A percentile compares a stretch with the other conserved stretches of the same genome.
Conservation (phyloP, 169 alveolate species). For the Babesia bigemina region DNA sequence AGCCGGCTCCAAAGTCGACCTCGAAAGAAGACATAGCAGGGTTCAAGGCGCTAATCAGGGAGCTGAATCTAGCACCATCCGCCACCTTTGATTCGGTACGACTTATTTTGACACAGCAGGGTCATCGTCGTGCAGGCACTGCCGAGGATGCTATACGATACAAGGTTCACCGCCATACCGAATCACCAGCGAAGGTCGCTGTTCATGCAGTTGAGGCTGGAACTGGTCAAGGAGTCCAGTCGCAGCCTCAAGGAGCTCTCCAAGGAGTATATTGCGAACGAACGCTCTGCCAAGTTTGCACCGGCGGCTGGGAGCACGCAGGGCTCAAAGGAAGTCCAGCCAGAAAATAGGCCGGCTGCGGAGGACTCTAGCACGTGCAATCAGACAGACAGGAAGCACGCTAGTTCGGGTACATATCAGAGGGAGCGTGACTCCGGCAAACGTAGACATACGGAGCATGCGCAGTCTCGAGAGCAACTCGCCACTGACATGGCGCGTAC, state of each 20-base stretch:
- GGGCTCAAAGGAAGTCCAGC: neutral
- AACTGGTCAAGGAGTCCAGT: conserved; percentile 43
- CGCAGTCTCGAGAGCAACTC: conserved; percentile 17
- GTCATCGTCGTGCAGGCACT: conserved; percentile 17
- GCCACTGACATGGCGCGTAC: conserved; percentile 46
- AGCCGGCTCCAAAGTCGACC: neutral
- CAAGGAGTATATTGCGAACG: conserved; percentile 2
- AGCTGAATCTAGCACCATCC: conserved; percentile 33
- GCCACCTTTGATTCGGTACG: conserved; percentile 49
- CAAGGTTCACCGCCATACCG: conserved; percentile 38
- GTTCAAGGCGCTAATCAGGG: conserved; percentile 43
- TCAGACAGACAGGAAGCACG: neutral
- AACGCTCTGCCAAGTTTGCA: neutral
- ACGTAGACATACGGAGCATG: neutral
- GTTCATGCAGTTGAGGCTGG: conserved; percentile 36
- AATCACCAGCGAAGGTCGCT: conserved; percentile 35
- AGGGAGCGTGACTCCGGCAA: neutral
- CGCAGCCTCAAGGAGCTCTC: conserved; percentile 12
- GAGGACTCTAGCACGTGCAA: neutral
- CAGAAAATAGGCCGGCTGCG: neutral
- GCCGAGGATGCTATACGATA: conserved; percentile 50
- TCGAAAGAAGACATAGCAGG: conserved; percentile 25
- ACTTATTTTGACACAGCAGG: neutral
- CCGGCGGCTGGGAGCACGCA: neutral
- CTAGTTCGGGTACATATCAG: neutral